Evolutionary conservation across 805 yeast genomes (phyloP).

Genomic region (Saturnispora halmiae): DNA sequence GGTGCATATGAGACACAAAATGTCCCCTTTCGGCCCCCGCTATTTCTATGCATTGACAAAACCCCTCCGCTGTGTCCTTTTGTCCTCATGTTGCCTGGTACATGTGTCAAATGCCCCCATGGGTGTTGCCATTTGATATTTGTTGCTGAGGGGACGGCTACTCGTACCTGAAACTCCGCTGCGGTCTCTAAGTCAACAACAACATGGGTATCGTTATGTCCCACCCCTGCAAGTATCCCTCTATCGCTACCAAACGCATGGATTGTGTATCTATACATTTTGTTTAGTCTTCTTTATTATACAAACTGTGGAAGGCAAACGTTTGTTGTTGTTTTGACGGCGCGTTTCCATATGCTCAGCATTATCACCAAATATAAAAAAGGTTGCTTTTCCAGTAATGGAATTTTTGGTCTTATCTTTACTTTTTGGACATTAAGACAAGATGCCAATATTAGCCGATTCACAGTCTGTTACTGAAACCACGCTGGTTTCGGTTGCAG

Average conservation of each 20-base stretch:
- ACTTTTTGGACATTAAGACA: no score
- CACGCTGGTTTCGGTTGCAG: no score
- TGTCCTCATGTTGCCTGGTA: background rate
- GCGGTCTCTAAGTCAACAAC: background rate
- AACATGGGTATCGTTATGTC: background rate
- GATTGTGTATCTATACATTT: background rate
- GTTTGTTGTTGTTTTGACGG: no score
- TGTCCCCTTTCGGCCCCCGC: background rate
- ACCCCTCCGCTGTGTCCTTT: background rate
- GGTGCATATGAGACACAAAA: conserved; percentile 19
- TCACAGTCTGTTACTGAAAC: no score
- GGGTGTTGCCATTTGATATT: background rate
- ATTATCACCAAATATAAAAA: no score
- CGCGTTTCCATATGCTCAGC: no score
- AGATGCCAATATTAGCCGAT: no score
- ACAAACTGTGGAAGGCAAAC: no score
- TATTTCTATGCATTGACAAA: background rate
- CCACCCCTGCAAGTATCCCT: background rate
- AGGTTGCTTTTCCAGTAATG: no score
- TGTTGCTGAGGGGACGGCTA: background rate
- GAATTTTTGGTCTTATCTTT: no score
- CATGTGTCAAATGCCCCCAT: conserved; percentile 7
- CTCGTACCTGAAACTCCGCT: background rate
- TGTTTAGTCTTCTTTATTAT: no score
- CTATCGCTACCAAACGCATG: background rate